Base-by-base conservation (phyloP, 345 rosid genomes). In the Citropsis articulata region DNA sequence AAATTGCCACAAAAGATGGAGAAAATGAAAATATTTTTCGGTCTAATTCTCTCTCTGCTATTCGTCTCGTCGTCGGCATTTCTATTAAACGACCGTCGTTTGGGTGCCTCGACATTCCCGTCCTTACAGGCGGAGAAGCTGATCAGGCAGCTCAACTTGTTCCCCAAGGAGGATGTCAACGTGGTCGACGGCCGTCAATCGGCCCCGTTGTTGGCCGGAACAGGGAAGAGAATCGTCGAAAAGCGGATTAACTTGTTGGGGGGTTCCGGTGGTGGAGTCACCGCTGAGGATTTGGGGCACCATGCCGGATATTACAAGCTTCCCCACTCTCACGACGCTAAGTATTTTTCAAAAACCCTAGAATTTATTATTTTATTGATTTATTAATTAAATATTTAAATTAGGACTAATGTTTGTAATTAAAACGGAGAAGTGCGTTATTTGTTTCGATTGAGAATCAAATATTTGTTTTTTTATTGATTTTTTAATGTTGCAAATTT, bases 281-380 rank as follows among this genome's bases (percentile, higher is more conserved):
- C 91, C 31, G 85, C 83, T 6, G 93, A 91, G 66, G 91, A 94
- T 80, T 87, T 94, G 80, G 93, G 98, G n/a, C 98, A 94, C 77
- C 97, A 87, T 82, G 99, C 99, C 73, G 99, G 99, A 66, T 96
- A 96, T 73, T 96, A 89, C 80, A 85, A 94, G 85, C 91, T 96
- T 80, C 82, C 89, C 24, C 85, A 91, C 65, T 91, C 97, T 38
- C 88, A 87, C 63, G 97, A 88, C 76, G 95, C 98, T 18, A 92
- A 93, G 99, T 96, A 72, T 14, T 64, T 80, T 76, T 53, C 53
- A n/a, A 38, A 53, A 66, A 8, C 24, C 38, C 22, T 77, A 10
- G 31, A 36, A 42, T 57, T 53, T 1, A 18, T 69, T 63, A 57
- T 31, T 35, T 61, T 56, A 28, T 13, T 62, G 27, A 48, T 36